Conservation (phyloP, 176 grass and related monocot species). For the Urochloa ruziziensis region DNA sequence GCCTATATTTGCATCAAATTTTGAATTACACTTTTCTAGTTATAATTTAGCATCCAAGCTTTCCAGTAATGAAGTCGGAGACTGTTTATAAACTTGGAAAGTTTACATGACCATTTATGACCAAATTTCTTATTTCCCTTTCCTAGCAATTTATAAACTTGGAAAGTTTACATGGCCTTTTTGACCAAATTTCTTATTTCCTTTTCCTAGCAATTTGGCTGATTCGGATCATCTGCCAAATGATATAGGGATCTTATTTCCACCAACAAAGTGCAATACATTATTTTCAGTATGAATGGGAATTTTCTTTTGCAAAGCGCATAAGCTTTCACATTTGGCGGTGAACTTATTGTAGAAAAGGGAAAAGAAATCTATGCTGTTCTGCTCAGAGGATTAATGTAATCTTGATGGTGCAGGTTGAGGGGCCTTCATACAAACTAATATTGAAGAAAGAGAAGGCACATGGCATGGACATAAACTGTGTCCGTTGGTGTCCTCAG, state of each 20-base stretch:
- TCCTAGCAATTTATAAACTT: neutral
- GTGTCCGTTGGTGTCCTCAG: conserved; percentile 88
- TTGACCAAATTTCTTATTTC: neutral
- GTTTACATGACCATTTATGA: neutral
- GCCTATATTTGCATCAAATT: neutral
- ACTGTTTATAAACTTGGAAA: neutral
- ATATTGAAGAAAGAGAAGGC: conserved; percentile 88
- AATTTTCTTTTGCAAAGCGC: neutral
- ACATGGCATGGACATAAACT: conserved; percentile 98
- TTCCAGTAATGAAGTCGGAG: neutral
- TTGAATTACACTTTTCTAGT: conserved; percentile 15
- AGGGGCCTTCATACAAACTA: conserved; percentile 65
- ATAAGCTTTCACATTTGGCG: neutral
- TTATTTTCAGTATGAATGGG: neutral
- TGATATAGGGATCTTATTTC: neutral
- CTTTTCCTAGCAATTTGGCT: neutral
- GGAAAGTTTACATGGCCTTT: neutral
- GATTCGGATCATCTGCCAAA: neutral
- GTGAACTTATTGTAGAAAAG: neutral
- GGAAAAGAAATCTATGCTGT: neutral
- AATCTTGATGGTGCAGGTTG: conserved; percentile 51
- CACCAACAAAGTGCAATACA: neutral
- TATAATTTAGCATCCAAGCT: neutral
- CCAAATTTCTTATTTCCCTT: neutral
- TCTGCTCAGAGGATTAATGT: neutral